A percentile compares a stretch with the other conserved stretches of the same genome.
phyloP scores from a whole-genome alignment of 2,329 filamentous ascomycete species.

The Scortechinia acanthostroma region DNA sequence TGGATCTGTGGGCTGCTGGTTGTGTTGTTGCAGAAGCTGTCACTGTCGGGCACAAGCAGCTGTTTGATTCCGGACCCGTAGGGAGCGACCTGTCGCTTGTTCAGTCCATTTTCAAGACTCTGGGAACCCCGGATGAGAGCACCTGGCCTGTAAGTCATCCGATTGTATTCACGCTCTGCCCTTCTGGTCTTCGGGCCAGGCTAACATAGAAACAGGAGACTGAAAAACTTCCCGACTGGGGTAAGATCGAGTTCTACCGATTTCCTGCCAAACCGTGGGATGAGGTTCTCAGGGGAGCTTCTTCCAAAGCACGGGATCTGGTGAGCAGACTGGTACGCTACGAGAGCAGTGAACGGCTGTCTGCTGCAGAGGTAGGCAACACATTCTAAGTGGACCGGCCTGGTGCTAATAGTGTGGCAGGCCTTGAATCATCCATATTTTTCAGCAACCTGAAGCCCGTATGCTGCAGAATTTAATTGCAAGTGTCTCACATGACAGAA shows the following conservation, averaged over 20 bases:
- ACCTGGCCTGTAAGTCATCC: slow-evolving; percentile 53
- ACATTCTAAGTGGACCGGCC: neutral
- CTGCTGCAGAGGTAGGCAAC: slow-evolving; percentile 35
- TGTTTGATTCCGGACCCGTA: slow-evolving; percentile 55
- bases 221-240: neutral
- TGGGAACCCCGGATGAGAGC: slow-evolving; percentile 48
- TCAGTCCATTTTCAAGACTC: slow-evolving; percentile 50
- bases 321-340: slow-evolving; percentile 43
- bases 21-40: slow-evolving; percentile 56
- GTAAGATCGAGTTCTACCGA: slow-evolving; percentile 50
- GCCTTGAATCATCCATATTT: neutral
- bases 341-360: slow-evolving; percentile 42
- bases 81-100: slow-evolving; percentile 58
- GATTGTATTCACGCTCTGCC: no score
- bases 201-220: neutral
- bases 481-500: no score
- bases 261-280: slow-evolving; percentile 44
- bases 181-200: no score
- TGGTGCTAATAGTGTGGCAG: neutral
- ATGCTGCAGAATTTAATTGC: no score
- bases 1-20: slow-evolving; percentile 68
- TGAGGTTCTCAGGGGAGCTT: slow-evolving; percentile 36
- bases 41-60: slow-evolving; percentile 25
- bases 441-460: neutral
- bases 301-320: slow-evolving; percentile 38